A percentile compares a stretch with the other conserved stretches of the same genome.
These are phyloP conservation scores for Metarhizium brunneum DNA, from an alignment of 2,329 filamentous ascomycete genomes.

Conservation along the genomic window DNA sequence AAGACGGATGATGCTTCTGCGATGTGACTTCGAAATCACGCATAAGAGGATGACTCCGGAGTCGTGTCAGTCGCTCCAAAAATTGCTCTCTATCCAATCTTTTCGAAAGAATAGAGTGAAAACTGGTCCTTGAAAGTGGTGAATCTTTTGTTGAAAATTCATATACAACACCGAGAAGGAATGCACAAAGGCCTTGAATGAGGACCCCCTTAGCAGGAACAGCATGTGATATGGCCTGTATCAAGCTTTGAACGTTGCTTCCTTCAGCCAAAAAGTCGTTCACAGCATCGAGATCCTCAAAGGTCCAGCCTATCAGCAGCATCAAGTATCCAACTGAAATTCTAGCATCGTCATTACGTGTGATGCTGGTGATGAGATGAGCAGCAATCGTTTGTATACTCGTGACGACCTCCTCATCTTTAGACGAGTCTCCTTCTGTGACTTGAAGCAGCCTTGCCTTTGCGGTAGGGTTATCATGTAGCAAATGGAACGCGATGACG, in stretches of 20 bases:
- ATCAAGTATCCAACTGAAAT: slow-evolving; percentile 81
- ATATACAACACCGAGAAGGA: slow-evolving; percentile 80
- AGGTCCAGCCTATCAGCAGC: slow-evolving; percentile 81
- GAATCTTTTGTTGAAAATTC: slow-evolving; percentile 98
- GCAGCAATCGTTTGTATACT: slow-evolving; percentile 82
- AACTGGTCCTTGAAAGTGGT: slow-evolving; percentile 69
- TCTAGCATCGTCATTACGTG: slow-evolving; percentile 67
- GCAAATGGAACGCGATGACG: slow-evolving; percentile 74
- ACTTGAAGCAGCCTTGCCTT: slow-evolving; percentile 75
- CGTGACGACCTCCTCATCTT: slow-evolving; percentile 89
- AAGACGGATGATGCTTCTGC: slow-evolving; percentile 49
- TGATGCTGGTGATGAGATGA: slow-evolving; percentile 73
- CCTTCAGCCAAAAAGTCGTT: slow-evolving; percentile 90
- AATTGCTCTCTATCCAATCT: slow-evolving; percentile 81
- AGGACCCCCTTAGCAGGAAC: slow-evolving; percentile 50
- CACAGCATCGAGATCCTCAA: slow-evolving; percentile 82
- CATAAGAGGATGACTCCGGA: slow-evolving; percentile 69
- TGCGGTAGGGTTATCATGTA: slow-evolving; percentile 70
- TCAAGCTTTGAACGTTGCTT: slow-evolving; percentile 79
- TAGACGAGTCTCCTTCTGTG: slow-evolving; percentile 79
- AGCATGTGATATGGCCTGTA: slow-evolving; percentile 61
- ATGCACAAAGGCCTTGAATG: slow-evolving; percentile 73
- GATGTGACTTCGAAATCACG: slow-evolving; percentile 84
- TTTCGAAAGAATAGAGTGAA: slow-evolving; percentile 69
- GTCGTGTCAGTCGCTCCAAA: slow-evolving; percentile 66